These are phyloP conservation scores for Pythium chondricola DNA, from an alignment of 352 stramenopile genomes.

Conservation along the genomic window DNA sequence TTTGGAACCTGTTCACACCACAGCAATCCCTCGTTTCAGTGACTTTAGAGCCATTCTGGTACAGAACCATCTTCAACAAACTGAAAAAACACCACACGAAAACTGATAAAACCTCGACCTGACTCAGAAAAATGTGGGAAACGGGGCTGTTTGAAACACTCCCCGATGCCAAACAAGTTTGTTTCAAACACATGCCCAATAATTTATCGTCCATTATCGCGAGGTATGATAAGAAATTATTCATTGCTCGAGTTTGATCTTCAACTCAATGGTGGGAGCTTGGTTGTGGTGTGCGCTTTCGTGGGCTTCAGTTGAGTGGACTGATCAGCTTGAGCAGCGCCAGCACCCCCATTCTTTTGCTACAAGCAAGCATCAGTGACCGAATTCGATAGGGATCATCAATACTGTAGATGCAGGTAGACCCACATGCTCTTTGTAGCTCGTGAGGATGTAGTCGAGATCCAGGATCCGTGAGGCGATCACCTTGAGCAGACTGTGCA, in stretches of 20 bases:
- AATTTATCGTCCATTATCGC: background rate
- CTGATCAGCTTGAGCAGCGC: no score
- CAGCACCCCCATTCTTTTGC: no score
- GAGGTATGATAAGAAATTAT: no score
- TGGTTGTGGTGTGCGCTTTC: constrained; percentile 5
- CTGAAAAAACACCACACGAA: no score
- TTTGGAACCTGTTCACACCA: no score
- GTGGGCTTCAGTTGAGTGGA: background rate
- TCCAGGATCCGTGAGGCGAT: constrained; percentile 78
- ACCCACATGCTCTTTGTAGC: constrained; percentile 54
- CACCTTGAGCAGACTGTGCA: constrained; percentile 70
- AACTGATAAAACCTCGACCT: background rate
- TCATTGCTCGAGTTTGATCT: background rate
- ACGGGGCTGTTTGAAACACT: background rate
- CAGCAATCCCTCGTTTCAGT: no score
- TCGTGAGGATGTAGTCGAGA: constrained; percentile 80
- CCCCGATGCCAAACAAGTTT: background rate
- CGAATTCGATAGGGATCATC: no score
- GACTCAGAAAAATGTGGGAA: background rate
- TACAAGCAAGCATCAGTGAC: no score
- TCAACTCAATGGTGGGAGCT: constrained; percentile 17
- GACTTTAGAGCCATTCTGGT: no score
- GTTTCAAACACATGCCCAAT: background rate
- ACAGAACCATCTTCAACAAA: no score
- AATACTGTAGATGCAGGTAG: no score